Evolutionary conservation across 345 rosid species (phyloP).

Genomic region (Streptanthus diversifolius): DNA sequence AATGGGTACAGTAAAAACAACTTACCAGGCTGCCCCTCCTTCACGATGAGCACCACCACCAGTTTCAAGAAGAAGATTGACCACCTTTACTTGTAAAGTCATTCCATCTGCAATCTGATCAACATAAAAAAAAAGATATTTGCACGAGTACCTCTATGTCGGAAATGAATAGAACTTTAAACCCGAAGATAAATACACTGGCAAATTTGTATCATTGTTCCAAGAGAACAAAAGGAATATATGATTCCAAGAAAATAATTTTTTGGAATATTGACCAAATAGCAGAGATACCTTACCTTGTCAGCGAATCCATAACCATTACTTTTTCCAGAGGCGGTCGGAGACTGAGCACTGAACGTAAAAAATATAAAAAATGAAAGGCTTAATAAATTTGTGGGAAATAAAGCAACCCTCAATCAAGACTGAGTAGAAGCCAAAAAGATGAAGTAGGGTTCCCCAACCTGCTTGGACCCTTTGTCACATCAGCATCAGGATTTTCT

Average conservation of each 20-base stretch:
- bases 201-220: neutral
- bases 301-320: conserved; percentile 97
- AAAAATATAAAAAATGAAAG: neutral
- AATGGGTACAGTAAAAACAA: conserved; percentile 15
- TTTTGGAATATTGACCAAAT: neutral
- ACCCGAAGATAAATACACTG: neutral
- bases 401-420: neutral
- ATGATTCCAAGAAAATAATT: neutral
- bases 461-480: conserved; percentile 61
- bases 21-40: conserved; percentile 94
- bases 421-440: neutral
- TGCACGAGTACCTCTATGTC: neutral
- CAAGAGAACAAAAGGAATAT: neutral
- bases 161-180: conserved; percentile 10
- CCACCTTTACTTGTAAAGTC: conserved; percentile 81
- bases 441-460: conserved; percentile 18
- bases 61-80: conserved; percentile 93
- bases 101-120: conserved; percentile 99
- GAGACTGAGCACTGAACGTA: conserved; percentile 52
- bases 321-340: conserved; percentile 62
- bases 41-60: conserved; percentile 58
- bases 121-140: neutral
- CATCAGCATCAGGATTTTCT: conserved; percentile 74
- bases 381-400: neutral
- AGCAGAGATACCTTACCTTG: conserved; percentile 57